Conservation (phyloP, 805 yeast genomes). For the Kazachstania viticola region DNA sequence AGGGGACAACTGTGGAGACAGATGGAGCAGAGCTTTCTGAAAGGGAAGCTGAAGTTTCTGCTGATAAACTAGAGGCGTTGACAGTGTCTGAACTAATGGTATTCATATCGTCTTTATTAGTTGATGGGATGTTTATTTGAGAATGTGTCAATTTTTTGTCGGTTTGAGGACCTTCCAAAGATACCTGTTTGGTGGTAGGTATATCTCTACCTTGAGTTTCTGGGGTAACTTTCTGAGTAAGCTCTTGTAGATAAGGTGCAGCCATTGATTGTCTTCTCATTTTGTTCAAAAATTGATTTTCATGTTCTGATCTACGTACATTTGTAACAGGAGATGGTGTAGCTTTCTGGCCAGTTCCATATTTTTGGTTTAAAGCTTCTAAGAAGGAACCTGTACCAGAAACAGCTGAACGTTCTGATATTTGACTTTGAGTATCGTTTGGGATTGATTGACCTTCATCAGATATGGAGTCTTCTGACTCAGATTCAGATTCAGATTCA, state of each 20-base stretch:
- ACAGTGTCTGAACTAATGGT: not conserved
- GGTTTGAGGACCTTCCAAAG: not conserved
- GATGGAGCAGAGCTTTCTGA: not conserved
- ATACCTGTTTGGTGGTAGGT: too few species aligned
- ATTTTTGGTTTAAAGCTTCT: conserved; percentile 24
- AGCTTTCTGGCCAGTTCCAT: conserved; percentile 19
- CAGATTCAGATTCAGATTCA: conserved; percentile 4
- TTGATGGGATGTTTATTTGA: too few species aligned
- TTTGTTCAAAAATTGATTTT: conserved; percentile 22
- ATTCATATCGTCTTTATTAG: not conserved
- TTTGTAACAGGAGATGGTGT: conserved; percentile 2
- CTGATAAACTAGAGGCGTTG: not conserved
- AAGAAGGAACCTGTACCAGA: conserved; percentile 20
- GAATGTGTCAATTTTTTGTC: not conserved
- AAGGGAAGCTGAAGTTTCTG: not conserved
- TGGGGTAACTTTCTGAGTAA: conserved; percentile 11
- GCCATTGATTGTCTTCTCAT: conserved; percentile 16
- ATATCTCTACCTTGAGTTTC: not conserved
- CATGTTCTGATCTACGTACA: conserved; percentile 2
- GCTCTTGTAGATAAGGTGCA: conserved; percentile 19
- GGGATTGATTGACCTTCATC: not conserved
- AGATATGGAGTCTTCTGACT: not conserved
- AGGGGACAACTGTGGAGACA: not conserved
- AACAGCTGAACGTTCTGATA: conserved; percentile 5
- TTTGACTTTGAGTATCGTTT: conserved; percentile 3